Evolutionary conservation across 2,329 filamentous ascomycete genomes (phyloP).

Genomic region (Phialemonium atrogriseum): DNA sequence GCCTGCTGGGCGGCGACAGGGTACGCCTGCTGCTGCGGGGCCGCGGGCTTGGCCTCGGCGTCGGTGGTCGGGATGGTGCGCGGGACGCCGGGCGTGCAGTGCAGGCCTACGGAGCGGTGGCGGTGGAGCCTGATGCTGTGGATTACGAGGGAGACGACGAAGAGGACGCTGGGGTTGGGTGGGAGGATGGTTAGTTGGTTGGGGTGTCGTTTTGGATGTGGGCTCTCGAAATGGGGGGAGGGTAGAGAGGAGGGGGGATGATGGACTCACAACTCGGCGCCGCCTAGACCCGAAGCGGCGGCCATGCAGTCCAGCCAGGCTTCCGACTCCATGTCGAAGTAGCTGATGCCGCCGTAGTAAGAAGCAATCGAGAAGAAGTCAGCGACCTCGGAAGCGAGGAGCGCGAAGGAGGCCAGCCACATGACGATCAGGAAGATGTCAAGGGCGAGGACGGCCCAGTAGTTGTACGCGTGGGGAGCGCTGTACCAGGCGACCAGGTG

Average conservation of each 20-base stretch:
- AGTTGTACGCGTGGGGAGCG: constrained; percentile 37
- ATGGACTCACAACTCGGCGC: constrained; percentile 32
- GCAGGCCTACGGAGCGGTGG: constrained; percentile 34
- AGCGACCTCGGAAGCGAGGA: constrained; percentile 29
- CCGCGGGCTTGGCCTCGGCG: constrained; percentile 16
- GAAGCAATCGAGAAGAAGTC: constrained; percentile 12
- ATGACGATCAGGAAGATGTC: constrained; percentile 44
- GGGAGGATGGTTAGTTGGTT: too few relatives aligned
- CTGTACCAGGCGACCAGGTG: constrained; percentile 33
- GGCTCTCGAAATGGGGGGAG: background rate
- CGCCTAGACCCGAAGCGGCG: constrained; percentile 30
- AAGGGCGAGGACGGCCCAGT: constrained; percentile 42
- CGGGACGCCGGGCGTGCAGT: constrained; percentile 21
- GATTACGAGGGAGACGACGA: constrained; percentile 30
- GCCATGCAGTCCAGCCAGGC: constrained; percentile 19
- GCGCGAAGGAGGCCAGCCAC: constrained; percentile 38
- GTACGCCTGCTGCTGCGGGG: constrained; percentile 8
- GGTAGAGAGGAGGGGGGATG: background rate
- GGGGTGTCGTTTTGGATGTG: background rate
- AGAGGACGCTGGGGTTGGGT: constrained; percentile 27
- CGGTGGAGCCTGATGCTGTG: constrained; percentile 32
- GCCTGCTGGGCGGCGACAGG: too few relatives aligned
- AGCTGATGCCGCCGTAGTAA: constrained; percentile 15
- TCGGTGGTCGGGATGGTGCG: constrained; percentile 6
- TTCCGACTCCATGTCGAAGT: constrained; percentile 6